phyloP scores from a whole-genome alignment of 2,329 filamentous ascomycete species.

The Sporothrix dimorphospora region DNA sequence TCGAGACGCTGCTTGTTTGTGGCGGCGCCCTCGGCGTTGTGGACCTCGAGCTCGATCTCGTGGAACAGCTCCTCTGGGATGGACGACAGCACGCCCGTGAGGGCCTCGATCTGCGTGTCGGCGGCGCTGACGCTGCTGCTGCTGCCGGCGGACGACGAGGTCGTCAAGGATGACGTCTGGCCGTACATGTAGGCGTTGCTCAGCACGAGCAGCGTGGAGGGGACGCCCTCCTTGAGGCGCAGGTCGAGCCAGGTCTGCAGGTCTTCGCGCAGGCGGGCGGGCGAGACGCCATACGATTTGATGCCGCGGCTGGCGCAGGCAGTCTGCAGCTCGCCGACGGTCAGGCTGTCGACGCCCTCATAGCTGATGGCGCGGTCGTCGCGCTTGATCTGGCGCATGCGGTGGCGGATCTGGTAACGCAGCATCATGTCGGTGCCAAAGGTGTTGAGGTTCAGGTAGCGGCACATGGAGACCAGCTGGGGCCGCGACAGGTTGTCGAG shows the following conservation, averaged over 20 bases:
- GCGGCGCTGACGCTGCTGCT: conserved; percentile 70
- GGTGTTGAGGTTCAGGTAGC: conserved; percentile 96
- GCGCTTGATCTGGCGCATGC: conserved; percentile 99
- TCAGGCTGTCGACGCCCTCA: conserved; percentile 90
- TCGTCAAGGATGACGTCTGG: conserved; percentile 50
- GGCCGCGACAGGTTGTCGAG: conserved; percentile 95
- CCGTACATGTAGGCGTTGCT: conserved; percentile 98
- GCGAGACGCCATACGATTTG: conserved; percentile 88
- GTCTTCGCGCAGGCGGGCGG: conserved; percentile 83
- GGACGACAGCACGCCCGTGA: conserved; percentile 87
- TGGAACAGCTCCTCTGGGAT: conserved; percentile 99
- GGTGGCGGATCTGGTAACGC: conserved; percentile 92
- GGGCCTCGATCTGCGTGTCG: conserved; percentile 85
- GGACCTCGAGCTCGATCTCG: conserved; percentile 97
- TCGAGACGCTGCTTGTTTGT: conserved; percentile 99
- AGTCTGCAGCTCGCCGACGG: conserved; percentile 89
- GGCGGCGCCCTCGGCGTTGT: conserved; percentile 93
- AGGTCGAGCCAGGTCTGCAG: conserved; percentile 93
- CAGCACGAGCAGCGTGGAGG: conserved; percentile 90
- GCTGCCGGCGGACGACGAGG: not conserved
- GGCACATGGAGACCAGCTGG: conserved; percentile 95
- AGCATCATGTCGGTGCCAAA: conserved; percentile 98
- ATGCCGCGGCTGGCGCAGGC: conserved; percentile 91
- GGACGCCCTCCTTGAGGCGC: conserved; percentile 90
- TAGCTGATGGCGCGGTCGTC: conserved; percentile 93